Evolutionary conservation across 2,329 filamentous ascomycete genomes (phyloP).

Genomic region (Trichoderma cornu-damae): DNA sequence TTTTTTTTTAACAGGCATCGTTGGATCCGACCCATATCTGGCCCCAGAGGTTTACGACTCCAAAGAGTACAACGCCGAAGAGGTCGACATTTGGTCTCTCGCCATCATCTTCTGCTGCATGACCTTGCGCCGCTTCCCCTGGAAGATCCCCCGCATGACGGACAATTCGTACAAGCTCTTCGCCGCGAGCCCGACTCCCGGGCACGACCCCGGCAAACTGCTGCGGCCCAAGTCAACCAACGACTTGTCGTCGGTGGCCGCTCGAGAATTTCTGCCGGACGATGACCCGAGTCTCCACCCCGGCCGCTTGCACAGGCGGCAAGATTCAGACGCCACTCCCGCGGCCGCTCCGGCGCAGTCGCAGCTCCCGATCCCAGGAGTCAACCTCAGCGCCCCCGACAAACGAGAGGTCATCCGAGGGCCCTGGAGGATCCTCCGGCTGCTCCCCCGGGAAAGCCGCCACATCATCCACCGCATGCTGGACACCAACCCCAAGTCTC

Average conservation of each 20-base stretch:
- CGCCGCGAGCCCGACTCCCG: slow-evolving; percentile 75
- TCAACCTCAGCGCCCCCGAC: slow-evolving; percentile 37
- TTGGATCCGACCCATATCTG: slow-evolving; percentile 89
- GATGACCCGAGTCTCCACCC: slow-evolving; percentile 28
- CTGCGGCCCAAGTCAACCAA: slow-evolving; percentile 42
- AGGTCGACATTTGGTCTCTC: slow-evolving; percentile 94
- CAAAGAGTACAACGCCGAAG: slow-evolving; percentile 86
- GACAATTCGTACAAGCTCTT: slow-evolving; percentile 97
- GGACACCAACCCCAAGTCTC: slow-evolving; percentile 74
- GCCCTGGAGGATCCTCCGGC: slow-evolving; percentile 80
- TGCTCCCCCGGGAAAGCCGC: slow-evolving; percentile 82
- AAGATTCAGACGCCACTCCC: slow-evolving; percentile 20
- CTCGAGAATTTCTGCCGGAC: slow-evolving; percentile 38
- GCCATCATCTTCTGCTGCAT: slow-evolving; percentile 99
- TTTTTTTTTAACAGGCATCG: slow-evolving; percentile 49
- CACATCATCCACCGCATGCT: slow-evolving; percentile 92
- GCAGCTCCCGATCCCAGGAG: slow-evolving; percentile 18
- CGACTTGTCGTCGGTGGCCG: slow-evolving; percentile 37
- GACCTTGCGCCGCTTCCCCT: slow-evolving; percentile 89
- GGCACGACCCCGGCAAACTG: slow-evolving; percentile 55
- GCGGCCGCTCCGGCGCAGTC: slow-evolving; percentile 6
- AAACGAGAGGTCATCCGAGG: slow-evolving; percentile 81
- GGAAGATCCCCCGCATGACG: slow-evolving; percentile 87
- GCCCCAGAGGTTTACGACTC: slow-evolving; percentile 95
- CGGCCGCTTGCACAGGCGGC: slow-evolving; percentile 22